Base-by-base conservation (phyloP, 768 basidiomycete genomes). In the Tubosaeta sp. region DNA sequence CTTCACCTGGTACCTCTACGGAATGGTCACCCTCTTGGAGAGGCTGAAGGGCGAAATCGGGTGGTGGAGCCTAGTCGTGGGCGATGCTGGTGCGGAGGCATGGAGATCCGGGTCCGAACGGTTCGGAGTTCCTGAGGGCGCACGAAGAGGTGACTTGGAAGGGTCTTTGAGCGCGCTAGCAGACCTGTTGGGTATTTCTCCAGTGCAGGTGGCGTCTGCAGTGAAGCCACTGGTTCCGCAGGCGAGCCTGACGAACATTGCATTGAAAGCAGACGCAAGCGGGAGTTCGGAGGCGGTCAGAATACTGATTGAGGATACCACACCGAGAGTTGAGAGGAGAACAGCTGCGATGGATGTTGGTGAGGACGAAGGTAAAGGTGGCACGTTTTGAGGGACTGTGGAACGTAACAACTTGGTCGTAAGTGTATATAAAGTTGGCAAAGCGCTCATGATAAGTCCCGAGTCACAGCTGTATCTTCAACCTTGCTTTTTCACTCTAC, bases 151-250 rank as follows among this genome's bases (percentile, higher is more conserved):
- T 18, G 73, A 63, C 4, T 71, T 88, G 35, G 83, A 87, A 58
- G 71, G 73, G 4, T 72, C 74, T 31, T 78, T 88, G 48, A 77
- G 79, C 45, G 79, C 74, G 13, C 72, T 89, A 11, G 87, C 86
- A 11, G 68, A 70, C 7, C 80, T 77, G 29, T 70, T 89, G 27
- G 87, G 84, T 1, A 76, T 88, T 59, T 76, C 80, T 0, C 72
- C 82, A 14, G 68, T 71, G 35, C 80, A 84, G 32, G 69, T 89
- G 1, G 84, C 86, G 3, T 73, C 71, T 16, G 87, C 85, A 1
- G 81, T 88, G 43, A 73, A 75, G 55, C 72, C 81, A 27, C 66
- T 82, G 53, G 77, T 86, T 10, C 82, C 85, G 1, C 77, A 79
- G 10, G 82, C 80, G 7, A 82, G 78, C 32, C 62, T 86, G 45